Evolutionary conservation across 2,329 filamentous ascomycete genomes (phyloP), one percentile per base, ranked within the genome.

Genomic region (Exophiala sp.): DNA sequence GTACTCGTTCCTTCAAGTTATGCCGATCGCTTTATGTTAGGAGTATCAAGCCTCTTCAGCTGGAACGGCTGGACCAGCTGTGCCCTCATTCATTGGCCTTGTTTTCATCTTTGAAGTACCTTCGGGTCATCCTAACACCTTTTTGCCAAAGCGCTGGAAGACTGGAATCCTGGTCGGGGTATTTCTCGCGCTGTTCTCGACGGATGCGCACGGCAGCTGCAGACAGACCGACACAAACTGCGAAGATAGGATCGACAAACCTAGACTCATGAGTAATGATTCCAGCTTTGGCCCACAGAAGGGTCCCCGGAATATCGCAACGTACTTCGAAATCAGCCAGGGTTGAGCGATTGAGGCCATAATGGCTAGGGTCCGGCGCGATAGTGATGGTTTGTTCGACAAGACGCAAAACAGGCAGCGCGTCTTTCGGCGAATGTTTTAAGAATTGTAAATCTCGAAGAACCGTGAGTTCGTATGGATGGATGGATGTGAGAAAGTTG

Each of bases 151-250:
- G 46, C 4, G 47, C 53, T 18, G 45, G 8, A 10, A 52, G 52
- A 41, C 68, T 64, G 8, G 62, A 58, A 13, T 67, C 65, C 23
- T 62, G 60, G 22, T 67, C 63, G 3, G 68, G 70, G 37, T 67
- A 62, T 57, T 72, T 70, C 56, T 77, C 75, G 35, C 65, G 68
- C 62, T 79, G 71, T 56, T 80, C 77, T 10, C 76, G 70, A 48
- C 71, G 73, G 56, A 80, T 76, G n/a, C 76, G 72, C 16, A 75
- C 64, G 18, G 70, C 63, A 10, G 77, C 73, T n/a, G 77, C 75
- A 7, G 72, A 70, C 8, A 73, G 62, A 41, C 77, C 77, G 60
- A 80, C 77, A 53, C 70, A 63, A 30, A 73, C 49, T 19, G 77
- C 76, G 59, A 80, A 80, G 50, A 80, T 47, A 24, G 77, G 77